Evolutionary conservation across 75 land plant genomes (phyloP).

Genomic region (Isoetes taiwanensis): DNA sequence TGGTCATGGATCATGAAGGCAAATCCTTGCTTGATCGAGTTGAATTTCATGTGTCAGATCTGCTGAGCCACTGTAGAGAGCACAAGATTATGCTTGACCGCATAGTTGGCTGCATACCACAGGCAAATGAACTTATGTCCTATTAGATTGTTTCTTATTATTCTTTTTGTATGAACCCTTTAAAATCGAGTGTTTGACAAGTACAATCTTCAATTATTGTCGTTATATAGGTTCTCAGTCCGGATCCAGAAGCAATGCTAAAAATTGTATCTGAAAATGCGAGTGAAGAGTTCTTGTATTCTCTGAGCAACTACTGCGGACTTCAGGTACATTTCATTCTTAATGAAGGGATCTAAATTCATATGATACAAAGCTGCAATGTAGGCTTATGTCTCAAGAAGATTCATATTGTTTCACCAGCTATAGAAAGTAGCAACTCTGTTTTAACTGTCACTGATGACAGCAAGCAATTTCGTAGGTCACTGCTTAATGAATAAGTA

Average conservation of each 20-base stretch:
- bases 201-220: neutral
- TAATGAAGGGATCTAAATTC: too few relatives aligned
- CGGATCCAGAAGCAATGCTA: constrained; percentile 96
- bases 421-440: too few relatives aligned
- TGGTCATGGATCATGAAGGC: constrained; percentile 61
- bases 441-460: too few relatives aligned
- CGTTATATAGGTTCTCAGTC: constrained; percentile 73
- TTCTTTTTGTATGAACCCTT: neutral
- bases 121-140: too few relatives aligned
- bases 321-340: constrained; percentile 61
- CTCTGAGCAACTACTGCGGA: constrained; percentile 96
- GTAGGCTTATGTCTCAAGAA: too few relatives aligned
- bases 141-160: too few relatives aligned
- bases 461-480: too few relatives aligned
- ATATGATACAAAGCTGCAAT: too few relatives aligned
- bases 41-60: constrained; percentile 93
- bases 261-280: constrained; percentile 94
- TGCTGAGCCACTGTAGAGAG: constrained; percentile 70
- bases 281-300: constrained; percentile 87
- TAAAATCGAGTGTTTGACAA: neutral
- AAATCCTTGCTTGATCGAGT: constrained; percentile 85
- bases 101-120: constrained; percentile 95
- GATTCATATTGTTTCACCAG: too few relatives aligned
- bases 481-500: too few relatives aligned
- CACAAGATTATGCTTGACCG: constrained; percentile 76